Conservation (phyloP, 2,329 filamentous ascomycete genomes). For the Trichoderma breve region DNA sequence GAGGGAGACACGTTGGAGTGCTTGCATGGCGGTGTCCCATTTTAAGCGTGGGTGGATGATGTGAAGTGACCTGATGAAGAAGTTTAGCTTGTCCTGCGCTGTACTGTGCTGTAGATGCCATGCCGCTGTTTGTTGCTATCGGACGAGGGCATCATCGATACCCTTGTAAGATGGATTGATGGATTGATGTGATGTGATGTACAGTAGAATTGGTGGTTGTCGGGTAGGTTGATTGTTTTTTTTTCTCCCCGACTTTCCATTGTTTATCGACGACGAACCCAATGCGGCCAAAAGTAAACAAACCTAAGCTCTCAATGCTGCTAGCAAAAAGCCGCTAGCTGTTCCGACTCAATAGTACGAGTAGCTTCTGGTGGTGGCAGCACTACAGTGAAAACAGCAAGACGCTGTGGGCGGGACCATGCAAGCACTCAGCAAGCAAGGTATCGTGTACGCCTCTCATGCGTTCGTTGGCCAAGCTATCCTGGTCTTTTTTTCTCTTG, state of each 20-base stretch:
- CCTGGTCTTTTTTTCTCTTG: background rate
- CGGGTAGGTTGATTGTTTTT: background rate
- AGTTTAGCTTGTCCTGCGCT: background rate
- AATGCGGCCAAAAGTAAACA: constrained; percentile 16
- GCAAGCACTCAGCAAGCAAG: constrained; percentile 19
- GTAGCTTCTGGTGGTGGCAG: background rate
- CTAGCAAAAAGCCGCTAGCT: background rate
- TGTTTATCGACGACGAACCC: constrained; percentile 9
- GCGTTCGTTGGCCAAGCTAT: constrained; percentile 15
- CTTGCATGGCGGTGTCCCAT: constrained; percentile 14
- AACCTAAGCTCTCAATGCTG: background rate
- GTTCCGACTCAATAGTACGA: background rate
- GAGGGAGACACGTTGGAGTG: constrained; percentile 12
- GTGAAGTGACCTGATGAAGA: background rate
- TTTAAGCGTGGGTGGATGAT: background rate
- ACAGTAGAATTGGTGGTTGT: background rate
- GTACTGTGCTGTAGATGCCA: background rate
- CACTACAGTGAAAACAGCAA: constrained; percentile 8
- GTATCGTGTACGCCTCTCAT: constrained; percentile 19
- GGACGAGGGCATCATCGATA: background rate
- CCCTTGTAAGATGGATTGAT: background rate
- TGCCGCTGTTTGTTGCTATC: background rate
- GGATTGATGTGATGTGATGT: background rate
- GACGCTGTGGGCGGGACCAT: constrained; percentile 24
- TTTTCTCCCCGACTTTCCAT: background rate